Base-by-base conservation (phyloP, 768 basidiomycete genomes). In the Chiua virens region DNA sequence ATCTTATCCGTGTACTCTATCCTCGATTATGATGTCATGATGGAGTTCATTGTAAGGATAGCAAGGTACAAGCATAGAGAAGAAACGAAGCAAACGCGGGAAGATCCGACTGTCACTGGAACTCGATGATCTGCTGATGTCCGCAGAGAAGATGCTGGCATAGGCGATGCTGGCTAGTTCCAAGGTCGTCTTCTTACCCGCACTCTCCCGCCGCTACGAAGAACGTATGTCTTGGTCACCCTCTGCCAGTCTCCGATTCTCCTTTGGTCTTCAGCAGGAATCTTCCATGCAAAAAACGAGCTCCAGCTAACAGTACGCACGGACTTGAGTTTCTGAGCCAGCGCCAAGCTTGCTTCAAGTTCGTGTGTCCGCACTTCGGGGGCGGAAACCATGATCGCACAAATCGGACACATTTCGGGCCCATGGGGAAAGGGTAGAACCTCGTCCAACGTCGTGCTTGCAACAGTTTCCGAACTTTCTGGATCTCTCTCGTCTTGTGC, bases 241-340 rank as follows among this genome's bases (percentile, higher is more conserved):
- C 60, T 57, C 45, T 53, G 30, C 61, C 61, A 55, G 53, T 64
- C 58, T 6, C 58, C 60, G 35, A 49, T 49, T 50, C 38, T 60
- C 44, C 45, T 47, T 42, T 55, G 55, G 28, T 50, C 61, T 32
- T 47, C 62, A 45, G 36, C 44, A 27, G 50, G 37, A 7, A 45
- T 57, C 56, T 53, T 49, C 37, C 51, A 52, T 21, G 62, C 44
- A 54, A 80, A 78, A 54, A 77, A 78, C 0, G 82, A 76, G 48
- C 77, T 79, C 80, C 82, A 86, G 17, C 74, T 67, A 25, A 85
- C 66, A 1, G 65, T 73, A 46, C 68, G 59, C 14, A 85, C 49
- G 3, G 73, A 65, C 44, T 74, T 75, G 44, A 85, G 64, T 42
- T 68, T 68, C 49, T 64, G 68, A 3, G 76, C 79, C 22, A 86